Percentiles rank a stretch among this genome's conserved stretches.
Evolutionary conservation across 768 basidiomycete genomes (phyloP).

Genomic region (Kwoniella sp.): DNA sequence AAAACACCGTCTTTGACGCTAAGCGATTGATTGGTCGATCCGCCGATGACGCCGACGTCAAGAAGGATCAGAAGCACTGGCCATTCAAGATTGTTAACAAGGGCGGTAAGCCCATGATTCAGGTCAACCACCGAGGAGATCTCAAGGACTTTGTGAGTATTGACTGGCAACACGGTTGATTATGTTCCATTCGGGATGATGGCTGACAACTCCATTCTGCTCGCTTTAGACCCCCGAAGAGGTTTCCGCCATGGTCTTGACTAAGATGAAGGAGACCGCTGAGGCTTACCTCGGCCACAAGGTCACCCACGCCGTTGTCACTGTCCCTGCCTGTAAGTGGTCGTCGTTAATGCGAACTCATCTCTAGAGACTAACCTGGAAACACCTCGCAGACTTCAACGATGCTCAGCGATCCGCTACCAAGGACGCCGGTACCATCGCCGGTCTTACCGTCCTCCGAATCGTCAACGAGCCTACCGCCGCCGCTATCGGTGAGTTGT

Average conservation of each 20-base stretch:
- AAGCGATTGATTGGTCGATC: slow-evolving; percentile 95
- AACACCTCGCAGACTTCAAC: slow-evolving; percentile 75
- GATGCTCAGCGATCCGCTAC: slow-evolving; percentile 98
- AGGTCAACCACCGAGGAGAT: slow-evolving; percentile 67
- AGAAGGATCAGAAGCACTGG: slow-evolving; percentile 61
- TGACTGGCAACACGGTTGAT: too few species aligned
- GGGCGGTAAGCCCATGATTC: slow-evolving; percentile 57
- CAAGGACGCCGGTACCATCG: slow-evolving; percentile 93
- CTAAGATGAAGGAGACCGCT: slow-evolving; percentile 72
- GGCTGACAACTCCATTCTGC: slow-evolving; percentile 12
- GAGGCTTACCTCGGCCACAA: slow-evolving; percentile 68
- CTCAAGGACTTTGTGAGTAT: slow-evolving; percentile 54
- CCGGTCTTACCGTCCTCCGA: slow-evolving; percentile 92
- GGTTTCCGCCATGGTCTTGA: slow-evolving; percentile 68
- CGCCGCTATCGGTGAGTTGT: slow-evolving; percentile 73
- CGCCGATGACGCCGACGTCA: slow-evolving; percentile 64
- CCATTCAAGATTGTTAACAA: slow-evolving; percentile 59
- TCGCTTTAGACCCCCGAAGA: slow-evolving; percentile 64
- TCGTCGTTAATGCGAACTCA: neutral
- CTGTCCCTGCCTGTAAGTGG: slow-evolving; percentile 72
- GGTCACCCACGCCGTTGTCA: slow-evolving; percentile 67
- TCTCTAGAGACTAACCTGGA: slow-evolving; percentile 5
- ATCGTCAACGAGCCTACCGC: slow-evolving; percentile 99
- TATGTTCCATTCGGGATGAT: neutral
- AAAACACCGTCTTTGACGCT: slow-evolving; percentile 94